Evolutionary conservation across 148 eudicot genomes (phyloP).

Genomic region (Heliamphora exappendiculata): DNA sequence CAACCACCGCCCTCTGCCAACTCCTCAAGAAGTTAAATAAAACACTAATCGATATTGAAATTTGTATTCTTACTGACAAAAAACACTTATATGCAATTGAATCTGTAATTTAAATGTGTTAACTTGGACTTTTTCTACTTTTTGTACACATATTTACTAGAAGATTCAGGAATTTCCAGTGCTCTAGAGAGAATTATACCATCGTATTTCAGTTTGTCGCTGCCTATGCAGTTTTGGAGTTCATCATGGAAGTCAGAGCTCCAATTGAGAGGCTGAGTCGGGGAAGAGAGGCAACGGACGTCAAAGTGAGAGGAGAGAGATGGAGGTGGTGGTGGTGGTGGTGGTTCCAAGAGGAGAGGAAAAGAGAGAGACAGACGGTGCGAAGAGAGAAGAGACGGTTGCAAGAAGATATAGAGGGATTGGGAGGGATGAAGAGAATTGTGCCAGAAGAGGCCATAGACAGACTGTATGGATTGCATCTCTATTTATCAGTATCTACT

Average conservation of each 20-base stretch:
- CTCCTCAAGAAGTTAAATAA: conserved; percentile 61
- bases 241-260: conserved; percentile 64
- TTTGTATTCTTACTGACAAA: no score
- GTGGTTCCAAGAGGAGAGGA: conserved; percentile 16
- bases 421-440: conserved; percentile 19
- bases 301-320: conserved; percentile 65
- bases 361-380: conserved; percentile 18
- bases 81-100: no score
- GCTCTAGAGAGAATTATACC: conserved; percentile 29
- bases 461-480: neutral
- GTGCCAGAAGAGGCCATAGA: conserved; percentile 32
- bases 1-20: no score
- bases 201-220: conserved; percentile 96
- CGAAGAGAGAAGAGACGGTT: conserved; percentile 22
- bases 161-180: neutral
- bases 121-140: neutral
- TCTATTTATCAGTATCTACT: no score
- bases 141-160: neutral
- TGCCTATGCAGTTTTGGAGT: conserved; percentile 86
- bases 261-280: conserved; percentile 60
- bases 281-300: conserved; percentile 52
- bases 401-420: conserved; percentile 20
- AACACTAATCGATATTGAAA: no score
- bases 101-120: no score
- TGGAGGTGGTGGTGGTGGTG: conserved; percentile 12